These are phyloP conservation scores for Leucocoprinus leucothites DNA, from an alignment of 768 basidiomycete species.

Conservation along the genomic window DNA sequence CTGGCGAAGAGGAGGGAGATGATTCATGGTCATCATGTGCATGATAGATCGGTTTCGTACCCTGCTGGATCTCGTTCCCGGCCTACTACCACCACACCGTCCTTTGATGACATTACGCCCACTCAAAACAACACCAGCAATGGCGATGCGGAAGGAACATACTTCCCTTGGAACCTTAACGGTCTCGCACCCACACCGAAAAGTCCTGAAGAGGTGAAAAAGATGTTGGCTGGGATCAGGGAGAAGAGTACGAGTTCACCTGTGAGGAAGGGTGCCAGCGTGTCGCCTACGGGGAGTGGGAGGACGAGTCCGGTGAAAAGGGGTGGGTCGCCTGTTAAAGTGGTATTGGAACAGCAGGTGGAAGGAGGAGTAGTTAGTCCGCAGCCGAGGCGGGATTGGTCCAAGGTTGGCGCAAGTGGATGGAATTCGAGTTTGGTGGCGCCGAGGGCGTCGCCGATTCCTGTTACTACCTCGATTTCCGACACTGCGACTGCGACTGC, in stretches of 20 bases:
- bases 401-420: slow-evolving; percentile 5
- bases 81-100: too few relatives aligned
- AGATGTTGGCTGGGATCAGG: slow-evolving; percentile 21
- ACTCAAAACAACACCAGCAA: too few relatives aligned
- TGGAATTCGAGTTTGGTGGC: background rate
- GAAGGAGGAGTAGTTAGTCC: background rate
- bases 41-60: background rate
- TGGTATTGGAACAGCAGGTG: background rate
- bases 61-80: background rate
- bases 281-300: background rate
- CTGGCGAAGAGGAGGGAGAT: background rate
- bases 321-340: background rate
- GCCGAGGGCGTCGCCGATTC: background rate
- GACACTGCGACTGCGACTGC: slow-evolving; percentile 1
- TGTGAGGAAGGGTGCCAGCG: slow-evolving; percentile 9
- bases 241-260: slow-evolving; percentile 23
- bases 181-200: background rate
- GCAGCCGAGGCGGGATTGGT: slow-evolving; percentile 4
- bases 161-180: background rate
- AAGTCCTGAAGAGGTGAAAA: background rate
- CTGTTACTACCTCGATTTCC: background rate
- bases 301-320: slow-evolving; percentile 6
- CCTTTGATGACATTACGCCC: too few relatives aligned
- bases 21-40: background rate
- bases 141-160: too few relatives aligned